Base-by-base conservation (phyloP, 441 rosid genomes). In the Pelargonium australe region DNA sequence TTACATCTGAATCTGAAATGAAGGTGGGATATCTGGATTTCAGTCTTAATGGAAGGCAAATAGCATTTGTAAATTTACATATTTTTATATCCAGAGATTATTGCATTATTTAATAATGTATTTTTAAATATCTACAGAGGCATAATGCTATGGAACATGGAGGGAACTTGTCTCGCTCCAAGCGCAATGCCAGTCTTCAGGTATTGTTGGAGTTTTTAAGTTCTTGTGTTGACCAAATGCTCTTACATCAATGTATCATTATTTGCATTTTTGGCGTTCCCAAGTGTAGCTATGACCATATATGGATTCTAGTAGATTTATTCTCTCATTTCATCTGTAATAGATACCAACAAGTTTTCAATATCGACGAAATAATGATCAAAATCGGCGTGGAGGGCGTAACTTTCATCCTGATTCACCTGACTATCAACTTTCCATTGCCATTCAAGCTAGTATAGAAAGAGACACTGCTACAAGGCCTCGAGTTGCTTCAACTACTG, bases 301-400 rank as follows among this genome's bases (percentile, higher is more conserved):
- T 16, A 3, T 14, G 60, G 4, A 14, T 16, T 7, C 20, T 14
- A 53, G 7, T 13, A 51, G 57, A n/a, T 51, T 12, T 44, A 10
- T 49, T 53, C 2, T 16, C 60, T 4, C 10, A 4, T 53, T 68
- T 69, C 5, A 43, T 43, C 25, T 20, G 41, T 67, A 44, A 23
- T 68, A 80, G 83, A 75, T 77, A 57, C 83, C 80, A 17, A 77
- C 79, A 20, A 77, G 80, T 66, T 80, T 77, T 69, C 79, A 58
- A 51, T 80, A 63, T 65, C 65, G 47, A 19, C 75, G 79, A 47
- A 57, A 67, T 60, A 53, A 61, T 62, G 81, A 72, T 13, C 81
- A 77, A 53, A 70, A 77, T 70, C 78, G 68, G 31, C 77, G 64
- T 25, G 78, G 78, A 67, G 62, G 66, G 45, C 73, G 64, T 65